Conservation (phyloP, 495 filamentous ascomycete species). For the Lasiosphaeria ovina region DNA sequence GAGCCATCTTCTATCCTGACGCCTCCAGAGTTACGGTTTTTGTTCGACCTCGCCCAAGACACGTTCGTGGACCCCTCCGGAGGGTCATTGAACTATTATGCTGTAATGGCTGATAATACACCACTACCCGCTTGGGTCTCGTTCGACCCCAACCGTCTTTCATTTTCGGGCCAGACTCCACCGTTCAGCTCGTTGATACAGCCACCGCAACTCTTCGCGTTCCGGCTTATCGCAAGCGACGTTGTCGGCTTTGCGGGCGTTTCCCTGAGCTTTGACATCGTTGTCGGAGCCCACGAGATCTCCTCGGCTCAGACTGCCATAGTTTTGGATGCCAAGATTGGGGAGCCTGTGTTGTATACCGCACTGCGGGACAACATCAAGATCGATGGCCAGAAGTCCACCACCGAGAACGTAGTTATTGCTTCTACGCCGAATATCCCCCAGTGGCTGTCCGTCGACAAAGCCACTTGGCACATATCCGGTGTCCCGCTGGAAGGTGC, state of each 20-base stretch:
- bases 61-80: constrained; percentile 37
- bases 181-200: constrained; percentile 57
- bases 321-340: constrained; percentile 58
- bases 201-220: constrained; percentile 67
- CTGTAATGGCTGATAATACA: constrained; percentile 70
- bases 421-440: constrained; percentile 54
- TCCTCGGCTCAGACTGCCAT: constrained; percentile 57
- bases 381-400: constrained; percentile 59
- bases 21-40: constrained; percentile 37
- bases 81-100: constrained; percentile 61
- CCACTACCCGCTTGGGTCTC: constrained; percentile 85
- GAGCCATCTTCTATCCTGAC: constrained; percentile 38
- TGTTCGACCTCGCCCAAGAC: constrained; percentile 35
- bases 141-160: constrained; percentile 63
- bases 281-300: constrained; percentile 67
- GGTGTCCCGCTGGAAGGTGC: constrained; percentile 61
- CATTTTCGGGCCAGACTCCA: constrained; percentile 75
- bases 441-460: constrained; percentile 68
- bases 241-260: constrained; percentile 72
- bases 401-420: constrained; percentile 43
- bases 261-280: constrained; percentile 63
- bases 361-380: constrained; percentile 53
- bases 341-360: constrained; percentile 53
- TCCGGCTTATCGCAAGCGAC: constrained; percentile 77
- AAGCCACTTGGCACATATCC: constrained; percentile 56